Conservation (phyloP, 1,139 yeast genomes). For the Suhomyces atakaporum region DNA sequence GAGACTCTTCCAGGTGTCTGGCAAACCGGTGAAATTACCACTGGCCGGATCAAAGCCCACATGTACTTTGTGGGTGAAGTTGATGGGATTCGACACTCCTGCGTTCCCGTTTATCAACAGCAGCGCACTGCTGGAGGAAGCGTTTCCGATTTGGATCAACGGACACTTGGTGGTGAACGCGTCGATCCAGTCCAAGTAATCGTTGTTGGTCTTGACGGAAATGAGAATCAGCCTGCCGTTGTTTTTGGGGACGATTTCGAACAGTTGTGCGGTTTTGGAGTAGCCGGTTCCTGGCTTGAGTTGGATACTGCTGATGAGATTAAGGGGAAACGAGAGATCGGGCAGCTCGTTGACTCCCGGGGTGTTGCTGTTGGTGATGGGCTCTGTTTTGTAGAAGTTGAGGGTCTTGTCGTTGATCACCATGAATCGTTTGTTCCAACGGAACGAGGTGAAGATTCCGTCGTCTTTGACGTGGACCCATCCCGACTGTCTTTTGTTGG, state of each 20-base stretch:
- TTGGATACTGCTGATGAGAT: conserved; percentile 40
- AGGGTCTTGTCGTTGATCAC: conserved; percentile 74
- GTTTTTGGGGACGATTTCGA: conserved; percentile 72
- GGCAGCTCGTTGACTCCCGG: conserved; percentile 26
- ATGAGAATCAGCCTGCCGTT: conserved; percentile 67
- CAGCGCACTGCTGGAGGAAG: conserved; percentile 17
- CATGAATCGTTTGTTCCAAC: conserved; percentile 90
- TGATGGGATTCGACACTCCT: conserved; percentile 76
- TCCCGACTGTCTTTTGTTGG: conserved; percentile 52
- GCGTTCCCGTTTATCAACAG: conserved; percentile 45
- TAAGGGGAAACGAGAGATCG: conserved; percentile 45
- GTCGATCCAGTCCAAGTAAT: conserved; percentile 88
- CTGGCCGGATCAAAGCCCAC: conserved; percentile 67
- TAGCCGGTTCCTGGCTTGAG: conserved; percentile 45
- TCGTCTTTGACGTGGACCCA: conserved; percentile 95
- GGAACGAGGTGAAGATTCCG: conserved; percentile 73
- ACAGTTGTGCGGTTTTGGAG: conserved; percentile 59
- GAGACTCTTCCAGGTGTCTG: conserved; percentile 76
- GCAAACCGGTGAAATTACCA: conserved; percentile 76
- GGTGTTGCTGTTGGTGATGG: conserved; percentile 18
- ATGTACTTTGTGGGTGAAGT: conserved; percentile 69
- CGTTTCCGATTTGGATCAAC: conserved; percentile 42
- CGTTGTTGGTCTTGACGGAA: conserved; percentile 76
- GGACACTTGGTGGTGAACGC: conserved; percentile 88
- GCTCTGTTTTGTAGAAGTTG: conserved; percentile 74